A percentile compares a stretch with the other conserved stretches of the same genome.
phyloP scores from a whole-genome alignment of 2,329 filamentous ascomycete genomes.

The Trichoderma lentiforme region DNA sequence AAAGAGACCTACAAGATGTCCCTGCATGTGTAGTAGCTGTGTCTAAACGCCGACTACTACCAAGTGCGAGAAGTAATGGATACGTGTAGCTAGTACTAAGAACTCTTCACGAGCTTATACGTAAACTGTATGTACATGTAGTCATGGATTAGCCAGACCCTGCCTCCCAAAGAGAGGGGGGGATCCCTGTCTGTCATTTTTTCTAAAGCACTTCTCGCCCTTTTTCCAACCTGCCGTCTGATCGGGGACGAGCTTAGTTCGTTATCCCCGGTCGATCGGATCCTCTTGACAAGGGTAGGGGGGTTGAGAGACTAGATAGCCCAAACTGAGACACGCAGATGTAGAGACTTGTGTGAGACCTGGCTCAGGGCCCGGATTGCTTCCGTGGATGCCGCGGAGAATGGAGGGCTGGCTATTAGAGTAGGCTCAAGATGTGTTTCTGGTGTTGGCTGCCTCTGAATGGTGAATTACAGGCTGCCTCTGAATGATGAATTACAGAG shows the following conservation, averaged over 20 bases:
- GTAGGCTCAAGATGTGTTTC: not conserved
- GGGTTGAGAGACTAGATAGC: not conserved
- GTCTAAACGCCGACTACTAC: not conserved
- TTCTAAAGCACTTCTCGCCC: not conserved
- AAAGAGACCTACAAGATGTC: not conserved
- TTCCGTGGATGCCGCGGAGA: not conserved
- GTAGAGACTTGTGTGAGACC: not conserved
- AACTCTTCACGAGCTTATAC: not conserved
- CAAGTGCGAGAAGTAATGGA: not conserved
- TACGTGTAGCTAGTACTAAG: not conserved
- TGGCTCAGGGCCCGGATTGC: not conserved
- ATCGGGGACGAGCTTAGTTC: not conserved
- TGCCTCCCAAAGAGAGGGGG: not conserved
- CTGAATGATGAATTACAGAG: not conserved
- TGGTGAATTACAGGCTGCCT: not conserved
- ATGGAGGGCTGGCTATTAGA: not conserved
- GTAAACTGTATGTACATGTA: not conserved
- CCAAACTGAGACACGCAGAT: not conserved
- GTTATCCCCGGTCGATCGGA: constrained; percentile 4
- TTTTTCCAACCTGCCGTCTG: not conserved
- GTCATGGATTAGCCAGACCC: not conserved
- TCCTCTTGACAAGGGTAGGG: constrained; percentile 4
- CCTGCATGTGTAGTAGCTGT: not conserved
- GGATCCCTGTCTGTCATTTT: not conserved
- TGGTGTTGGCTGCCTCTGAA: not conserved